Evolutionary conservation across 192 early-diverging fungal species (phyloP).

Genomic region (Pilobolus umbonatus): DNA sequence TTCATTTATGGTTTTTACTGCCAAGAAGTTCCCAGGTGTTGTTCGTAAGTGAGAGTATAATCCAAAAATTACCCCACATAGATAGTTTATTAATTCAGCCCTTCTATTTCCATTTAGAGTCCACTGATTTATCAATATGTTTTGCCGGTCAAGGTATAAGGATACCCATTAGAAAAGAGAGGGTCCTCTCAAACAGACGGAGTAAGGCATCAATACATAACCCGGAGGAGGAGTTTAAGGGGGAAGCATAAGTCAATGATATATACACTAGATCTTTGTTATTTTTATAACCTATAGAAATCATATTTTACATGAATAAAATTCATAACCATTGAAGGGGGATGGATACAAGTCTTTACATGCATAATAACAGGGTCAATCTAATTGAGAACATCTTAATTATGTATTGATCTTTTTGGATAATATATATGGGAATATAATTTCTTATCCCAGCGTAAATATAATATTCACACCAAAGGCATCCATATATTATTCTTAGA

Average conservation of each 20-base stretch:
- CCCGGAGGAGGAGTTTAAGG: neutral
- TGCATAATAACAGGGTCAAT: too few relatives aligned
- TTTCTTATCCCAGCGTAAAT: too few relatives aligned
- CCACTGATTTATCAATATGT: slow-evolving; percentile 63
- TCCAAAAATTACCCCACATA: neutral
- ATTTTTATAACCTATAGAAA: too few relatives aligned
- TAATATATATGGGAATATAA: too few relatives aligned
- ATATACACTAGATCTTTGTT: too few relatives aligned
- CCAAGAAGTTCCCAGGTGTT: slow-evolving; percentile 77
- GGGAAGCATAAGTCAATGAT: neutral
- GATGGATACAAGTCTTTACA: too few relatives aligned
- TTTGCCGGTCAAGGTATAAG: slow-evolving; percentile 75
- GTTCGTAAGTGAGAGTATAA: slow-evolving; percentile 10
- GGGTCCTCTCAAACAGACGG: neutral
- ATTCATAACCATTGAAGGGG: too few relatives aligned
- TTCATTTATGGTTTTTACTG: slow-evolving; percentile 66
- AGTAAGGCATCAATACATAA: neutral
- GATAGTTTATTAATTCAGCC: neutral
- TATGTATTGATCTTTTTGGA: too few relatives aligned
- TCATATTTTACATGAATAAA: too few relatives aligned
- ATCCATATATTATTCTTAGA: too few relatives aligned
- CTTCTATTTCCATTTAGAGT: slow-evolving; percentile 41
- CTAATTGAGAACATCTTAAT: too few relatives aligned
- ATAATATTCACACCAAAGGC: too few relatives aligned
- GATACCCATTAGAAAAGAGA: slow-evolving; percentile 65